Conservation (phyloP, 2,329 filamentous ascomycete genomes). For the Clonostachys rosea region DNA sequence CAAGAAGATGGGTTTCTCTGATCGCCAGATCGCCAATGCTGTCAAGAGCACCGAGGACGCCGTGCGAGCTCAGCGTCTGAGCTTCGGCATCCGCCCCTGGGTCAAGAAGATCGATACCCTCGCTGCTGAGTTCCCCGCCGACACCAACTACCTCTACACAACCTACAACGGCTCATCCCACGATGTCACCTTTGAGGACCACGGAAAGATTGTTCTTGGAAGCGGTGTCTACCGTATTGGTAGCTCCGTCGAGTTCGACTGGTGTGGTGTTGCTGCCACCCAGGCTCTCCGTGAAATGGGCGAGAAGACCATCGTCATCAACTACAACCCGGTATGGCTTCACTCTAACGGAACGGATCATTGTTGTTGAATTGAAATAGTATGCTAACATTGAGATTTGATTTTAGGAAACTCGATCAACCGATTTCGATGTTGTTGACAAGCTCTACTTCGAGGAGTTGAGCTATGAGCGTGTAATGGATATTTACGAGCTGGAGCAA, state of each 20-base stretch:
- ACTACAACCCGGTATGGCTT: slow-evolving; percentile 26
- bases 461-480: slow-evolving; percentile 96
- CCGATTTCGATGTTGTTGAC: slow-evolving; percentile 86
- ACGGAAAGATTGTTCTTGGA: slow-evolving; percentile 83
- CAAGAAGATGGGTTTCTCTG: slow-evolving; percentile 97
- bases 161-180: slow-evolving; percentile 96
- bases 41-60: slow-evolving; percentile 85
- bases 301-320: slow-evolving; percentile 98
- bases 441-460: slow-evolving; percentile 96
- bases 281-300: slow-evolving; percentile 79
- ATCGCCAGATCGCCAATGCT: slow-evolving; percentile 86
- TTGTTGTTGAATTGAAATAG: too few relatives aligned
- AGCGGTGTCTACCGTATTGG: slow-evolving; percentile 97
- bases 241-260: slow-evolving; percentile 97
- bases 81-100: slow-evolving; percentile 87
- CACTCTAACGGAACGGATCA: background rate
- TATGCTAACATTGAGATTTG: background rate
- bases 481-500: slow-evolving; percentile 91
- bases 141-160: slow-evolving; percentile 95
- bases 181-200: slow-evolving; percentile 90
- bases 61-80: slow-evolving; percentile 78
- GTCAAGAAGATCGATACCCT: slow-evolving; percentile 99
- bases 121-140: slow-evolving; percentile 90
- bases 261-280: slow-evolving; percentile 92
- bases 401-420: slow-evolving; percentile 62